Base-by-base conservation (phyloP, 805 yeast genomes). In the Candida ortonii region DNA sequence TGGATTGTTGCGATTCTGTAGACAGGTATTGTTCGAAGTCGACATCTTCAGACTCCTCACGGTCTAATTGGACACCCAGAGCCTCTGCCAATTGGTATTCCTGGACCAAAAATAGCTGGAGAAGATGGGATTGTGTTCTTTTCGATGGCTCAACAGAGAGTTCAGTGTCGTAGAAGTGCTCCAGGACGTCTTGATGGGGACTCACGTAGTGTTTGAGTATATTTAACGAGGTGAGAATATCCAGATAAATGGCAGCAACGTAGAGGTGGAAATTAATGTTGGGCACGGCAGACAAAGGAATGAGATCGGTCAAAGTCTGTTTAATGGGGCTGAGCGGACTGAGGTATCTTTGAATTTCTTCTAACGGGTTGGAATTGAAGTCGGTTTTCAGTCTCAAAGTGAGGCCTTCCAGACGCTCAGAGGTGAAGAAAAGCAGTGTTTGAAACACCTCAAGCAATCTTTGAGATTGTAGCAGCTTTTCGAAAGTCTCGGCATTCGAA, bases 11-110 rank as follows among this genome's bases (percentile, higher is more conserved):
- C 1, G 30, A 36, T 7, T 14, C 43, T n/a, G 30, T 39, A 4
- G 34, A 17, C 7, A 24, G 28, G 22, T 47, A 53, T 7, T 30
- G 39, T 9, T 39, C 44, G 20, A 52, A 57, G 27, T 49, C 50
- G 9, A 59, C 62, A 23, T 51, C 78, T 49, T 79, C 84, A 14
- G 66, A 62, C 21, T 67, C 78, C 15, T 60, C 62, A 46, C 82
- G 64, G 26, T 75, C 80, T 33, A 78, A 51, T 9, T 67, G 61
- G 3, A 64, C 49, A 0, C 55, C 49, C n/a, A 59, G 28, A 1
- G 55, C 22, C 27, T 52, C 58, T 0, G 78, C 76, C 9, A 65
- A 45, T 15, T 61, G 59, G 6, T 70, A 62, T 45, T 80, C 87
- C 38, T 70, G 65, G 15, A 64, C 50, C 39, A 78, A 59, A 41